Base-by-base conservation (phyloP, 2,329 filamentous ascomycete genomes). In the Aureobasidium lini region DNA sequence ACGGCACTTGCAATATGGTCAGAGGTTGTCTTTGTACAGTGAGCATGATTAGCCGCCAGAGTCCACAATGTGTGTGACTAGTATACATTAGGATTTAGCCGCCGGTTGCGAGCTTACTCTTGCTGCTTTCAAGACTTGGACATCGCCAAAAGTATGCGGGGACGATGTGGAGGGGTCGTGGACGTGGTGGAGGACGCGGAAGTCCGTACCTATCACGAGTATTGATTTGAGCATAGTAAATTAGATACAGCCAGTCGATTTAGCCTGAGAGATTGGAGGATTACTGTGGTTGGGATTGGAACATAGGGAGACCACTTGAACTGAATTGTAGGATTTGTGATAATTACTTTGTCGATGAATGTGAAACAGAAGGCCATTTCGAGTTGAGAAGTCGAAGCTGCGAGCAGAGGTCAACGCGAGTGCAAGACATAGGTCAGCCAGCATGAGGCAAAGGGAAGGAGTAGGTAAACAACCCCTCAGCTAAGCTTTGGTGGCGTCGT, bases 51-150 rank as follows among this genome's bases (percentile, higher is more conserved):
- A 56, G 52, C 52, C 52, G 52, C 39, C 52, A 56, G n/a, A 44
- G 6, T 16, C 10, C 31, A 36, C 29, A 16, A 46, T 10, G 52
- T 16, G 42, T 46, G 39, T 23, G 31, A 56, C 40, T 46, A 56
- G 52, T n/a, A 46, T 56, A 46, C 31, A 56, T 56, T 6, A 32
- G 52, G 40, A 56, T 56, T 56, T 56, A 56, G 52, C 52, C 52
- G 52, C 52, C 53, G 42, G 42, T 18, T 57, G 53, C 13, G 8
- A 32, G 42, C 31, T 34, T 57, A 47, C 42, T 18, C 40, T 31
- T 46, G 43, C 42, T 57, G 28, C 5, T 44, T 43, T n/a, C 5
- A 44, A 18, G 29, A 39, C 6, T 29, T 42, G 23, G 29, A 44
- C 6, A 16, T 56, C 31, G 29, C 23, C 7, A 16, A 31, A 15